Base-by-base conservation (phyloP, 345 rosid species). In the Gossypium sturtianum region DNA sequence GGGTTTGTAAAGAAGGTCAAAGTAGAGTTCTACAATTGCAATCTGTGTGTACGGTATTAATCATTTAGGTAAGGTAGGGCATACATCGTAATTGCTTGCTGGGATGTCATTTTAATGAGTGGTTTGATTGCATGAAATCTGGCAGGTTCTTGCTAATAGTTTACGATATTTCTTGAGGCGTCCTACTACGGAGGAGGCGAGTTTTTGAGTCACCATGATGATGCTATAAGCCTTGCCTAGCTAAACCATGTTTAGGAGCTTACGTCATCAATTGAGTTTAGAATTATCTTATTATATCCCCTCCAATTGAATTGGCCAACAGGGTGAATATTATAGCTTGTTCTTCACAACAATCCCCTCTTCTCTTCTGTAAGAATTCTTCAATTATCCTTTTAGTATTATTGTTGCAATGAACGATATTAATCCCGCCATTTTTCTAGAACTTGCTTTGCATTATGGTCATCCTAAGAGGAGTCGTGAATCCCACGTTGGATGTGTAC, bases 101-200 rank as follows among this genome's bases (percentile, higher is more conserved):
- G 23, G 59, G 45, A 20, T 8, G 2, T 69, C 59, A 1, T 51
- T 45, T 67, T 47, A 22, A 47, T 7, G 56, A 71, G 25, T 9
- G 19, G 48, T 45, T 58, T 68, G 73, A 54, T 29, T 45, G 61
- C 20, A 16, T 74, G 47, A 19, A 73, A 81, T 52, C 49, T 77
- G 66, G 75, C 84, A 91, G 97, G 97, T 91, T 80, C 82, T 89
- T 83, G 83, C 77, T 13, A 91, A 91, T 75, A 89, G 94, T 81
- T 78, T 91, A 76, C 81, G 90, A 69, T 91, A 91, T 74, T 91
- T 83, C 88, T 81, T 91, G 83, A 91, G 97, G 88, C 89, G 97
- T 53, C 97, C 97, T n/a, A 61, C 84, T 10, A 91, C 97, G 0
- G 89, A 89, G 80, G 94, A 91, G 72, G 83, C 88, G 3, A 91